These are phyloP conservation scores for Penicillium griseofulvum DNA, from an alignment of 2,329 filamentous ascomycete genomes.

Conservation along the genomic window DNA sequence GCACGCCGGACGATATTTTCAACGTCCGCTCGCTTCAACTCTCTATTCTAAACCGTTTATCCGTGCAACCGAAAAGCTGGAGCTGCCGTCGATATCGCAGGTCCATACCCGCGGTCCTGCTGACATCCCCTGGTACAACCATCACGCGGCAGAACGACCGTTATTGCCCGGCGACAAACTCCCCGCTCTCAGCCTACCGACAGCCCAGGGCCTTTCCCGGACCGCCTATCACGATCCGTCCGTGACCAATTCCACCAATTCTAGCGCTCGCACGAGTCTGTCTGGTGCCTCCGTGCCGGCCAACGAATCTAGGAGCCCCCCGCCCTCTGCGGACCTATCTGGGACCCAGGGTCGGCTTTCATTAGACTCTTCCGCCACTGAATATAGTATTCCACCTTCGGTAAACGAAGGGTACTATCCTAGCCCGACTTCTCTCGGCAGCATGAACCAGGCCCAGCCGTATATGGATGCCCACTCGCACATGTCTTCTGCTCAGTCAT, in stretches of 20 bases:
- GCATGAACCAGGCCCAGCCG: conserved; percentile 77
- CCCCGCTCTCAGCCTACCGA: conserved; percentile 67
- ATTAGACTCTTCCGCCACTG: conserved; percentile 33
- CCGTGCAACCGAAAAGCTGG: conserved; percentile 79
- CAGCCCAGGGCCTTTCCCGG: conserved; percentile 67
- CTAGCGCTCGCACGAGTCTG: conserved; percentile 56
- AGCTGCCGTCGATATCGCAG: conserved; percentile 83
- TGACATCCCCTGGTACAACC: conserved; percentile 69
- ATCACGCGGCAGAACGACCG: conserved; percentile 62
- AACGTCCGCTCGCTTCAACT: conserved; percentile 22
- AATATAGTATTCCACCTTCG: conserved; percentile 36
- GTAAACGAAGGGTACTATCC: conserved; percentile 45
- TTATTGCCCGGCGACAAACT: conserved; percentile 71
- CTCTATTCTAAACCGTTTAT: conserved; percentile 29
- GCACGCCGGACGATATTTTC: conserved; percentile 22
- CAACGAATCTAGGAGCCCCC: conserved; percentile 66
- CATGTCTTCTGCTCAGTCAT: conserved; percentile 73
- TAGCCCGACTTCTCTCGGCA: conserved; percentile 39
- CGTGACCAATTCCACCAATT: conserved; percentile 44
- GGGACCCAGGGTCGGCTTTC: conserved; percentile 33
- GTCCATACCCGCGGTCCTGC: conserved; percentile 74
- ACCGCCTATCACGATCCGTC: conserved; percentile 65
- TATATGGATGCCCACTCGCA: conserved; percentile 86
- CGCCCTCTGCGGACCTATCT: conserved; percentile 57
- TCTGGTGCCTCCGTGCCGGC: conserved; percentile 52